Conservation (phyloP, 192 early-diverging fungal genomes). For the Coemansia asiatica region DNA sequence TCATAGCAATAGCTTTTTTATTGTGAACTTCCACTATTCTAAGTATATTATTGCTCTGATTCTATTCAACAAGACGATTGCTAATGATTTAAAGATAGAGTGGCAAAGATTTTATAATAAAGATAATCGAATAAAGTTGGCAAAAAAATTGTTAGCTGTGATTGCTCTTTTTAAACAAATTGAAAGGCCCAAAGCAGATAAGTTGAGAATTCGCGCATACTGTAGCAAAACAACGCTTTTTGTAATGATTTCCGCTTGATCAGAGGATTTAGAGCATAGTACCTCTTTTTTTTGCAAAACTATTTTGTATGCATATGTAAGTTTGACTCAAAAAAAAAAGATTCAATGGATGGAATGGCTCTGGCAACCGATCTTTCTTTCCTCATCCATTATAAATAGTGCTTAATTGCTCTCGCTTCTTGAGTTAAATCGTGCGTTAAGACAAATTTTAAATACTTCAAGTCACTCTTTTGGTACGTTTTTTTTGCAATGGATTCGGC, state of each 20-base stretch:
- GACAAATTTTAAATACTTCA: constrained; percentile 16
- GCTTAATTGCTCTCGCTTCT: constrained; percentile 43
- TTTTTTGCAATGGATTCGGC: constrained; percentile 3
- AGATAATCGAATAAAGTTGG: too few species aligned
- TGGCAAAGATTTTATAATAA: not conserved
- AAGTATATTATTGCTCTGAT: not conserved
- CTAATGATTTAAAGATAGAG: not conserved
- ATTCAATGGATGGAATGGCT: not conserved
- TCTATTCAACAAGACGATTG: not conserved
- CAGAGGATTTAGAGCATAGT: too few species aligned
- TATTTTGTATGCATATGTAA: not conserved
- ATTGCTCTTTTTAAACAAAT: too few species aligned
- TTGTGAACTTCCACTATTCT: too few species aligned
- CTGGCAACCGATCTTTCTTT: constrained; percentile 5
- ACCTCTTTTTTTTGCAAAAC: too few species aligned
- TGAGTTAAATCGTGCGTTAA: constrained; percentile 56
- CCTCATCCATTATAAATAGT: constrained; percentile 24
- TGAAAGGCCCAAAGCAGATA: too few species aligned
- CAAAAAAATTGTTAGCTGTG: too few species aligned
- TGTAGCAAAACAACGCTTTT: too few species aligned
- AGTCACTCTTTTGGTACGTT: constrained; percentile 37
- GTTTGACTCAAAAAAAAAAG: not conserved
- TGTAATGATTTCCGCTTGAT: too few species aligned
- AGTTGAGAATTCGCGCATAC: too few species aligned
- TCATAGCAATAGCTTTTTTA: not conserved